A percentile compares a stretch with the other conserved stretches of the same genome.
Evolutionary conservation across 306 rosid genomes (phyloP).

Genomic region (Prinsepia uniflora): DNA sequence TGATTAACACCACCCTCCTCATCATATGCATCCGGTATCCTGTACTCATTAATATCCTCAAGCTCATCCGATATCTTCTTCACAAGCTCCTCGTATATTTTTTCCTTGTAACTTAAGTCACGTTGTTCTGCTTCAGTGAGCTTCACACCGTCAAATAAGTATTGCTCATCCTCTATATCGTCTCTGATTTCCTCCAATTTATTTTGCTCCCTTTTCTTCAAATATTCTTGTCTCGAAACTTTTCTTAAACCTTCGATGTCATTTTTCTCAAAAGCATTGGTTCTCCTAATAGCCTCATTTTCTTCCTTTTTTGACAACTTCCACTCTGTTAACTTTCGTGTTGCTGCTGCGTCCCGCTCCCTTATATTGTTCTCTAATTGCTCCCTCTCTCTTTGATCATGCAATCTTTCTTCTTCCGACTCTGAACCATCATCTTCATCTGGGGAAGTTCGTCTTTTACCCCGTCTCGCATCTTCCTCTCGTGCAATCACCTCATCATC

Average conservation of each 20-base stretch:
- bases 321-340: slow-evolving; percentile 73
- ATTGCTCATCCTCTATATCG: slow-evolving; percentile 88
- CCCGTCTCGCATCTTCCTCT: slow-evolving; percentile 51
- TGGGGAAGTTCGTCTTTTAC: slow-evolving; percentile 50
- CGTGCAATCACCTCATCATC: slow-evolving; percentile 59
- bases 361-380: slow-evolving; percentile 71
- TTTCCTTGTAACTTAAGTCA: slow-evolving; percentile 52
- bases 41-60: slow-evolving; percentile 68
- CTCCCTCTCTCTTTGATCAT: slow-evolving; percentile 89
- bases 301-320: slow-evolving; percentile 69
- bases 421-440: slow-evolving; percentile 68
- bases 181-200: slow-evolving; percentile 87
- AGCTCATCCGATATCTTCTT: slow-evolving; percentile 72
- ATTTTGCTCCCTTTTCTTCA: slow-evolving; percentile 89
- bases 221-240: slow-evolving; percentile 82
- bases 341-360: slow-evolving; percentile 74
- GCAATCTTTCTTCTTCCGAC: slow-evolving; percentile 88
- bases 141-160: slow-evolving; percentile 71
- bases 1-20: slow-evolving; percentile 75
- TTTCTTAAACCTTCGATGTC: slow-evolving; percentile 51
- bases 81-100: slow-evolving; percentile 63
- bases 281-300: slow-evolving; percentile 91
- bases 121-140: slow-evolving; percentile 66
- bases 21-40: slow-evolving; percentile 95
- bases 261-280: slow-evolving; percentile 54